phyloP scores from a whole-genome alignment of 345 rosid species.

The Citrus unshiu region DNA sequence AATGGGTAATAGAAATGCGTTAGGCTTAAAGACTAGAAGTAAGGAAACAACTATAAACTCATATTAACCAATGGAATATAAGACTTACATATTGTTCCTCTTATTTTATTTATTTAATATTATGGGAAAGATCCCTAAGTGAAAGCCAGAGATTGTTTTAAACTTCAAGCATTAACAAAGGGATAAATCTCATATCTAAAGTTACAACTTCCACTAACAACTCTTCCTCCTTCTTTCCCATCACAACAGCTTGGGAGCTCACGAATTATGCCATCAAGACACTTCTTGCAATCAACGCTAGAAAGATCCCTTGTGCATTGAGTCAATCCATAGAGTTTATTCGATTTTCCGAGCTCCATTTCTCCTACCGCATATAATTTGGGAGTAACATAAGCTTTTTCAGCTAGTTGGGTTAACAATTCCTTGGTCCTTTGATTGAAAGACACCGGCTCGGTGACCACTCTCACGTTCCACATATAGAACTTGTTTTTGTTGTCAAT shows the following conservation, averaged over 20 bases:
- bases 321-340: conserved; percentile 48
- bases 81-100: too few species aligned
- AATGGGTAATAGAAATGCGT: too few species aligned
- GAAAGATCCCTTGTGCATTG: conserved; percentile 66
- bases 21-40: too few species aligned
- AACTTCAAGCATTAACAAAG: conserved; percentile 25
- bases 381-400: conserved; percentile 16
- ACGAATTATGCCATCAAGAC: conserved; percentile 34
- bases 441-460: conserved; percentile 33
- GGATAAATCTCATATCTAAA: conserved; percentile 47
- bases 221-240: conserved; percentile 46
- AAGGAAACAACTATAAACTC: too few species aligned
- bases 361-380: conserved; percentile 49
- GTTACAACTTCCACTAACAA: conserved; percentile 45
- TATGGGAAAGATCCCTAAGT: neutral
- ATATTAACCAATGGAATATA: too few species aligned
- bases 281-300: conserved; percentile 26
- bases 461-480: conserved; percentile 29
- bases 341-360: conserved; percentile 14
- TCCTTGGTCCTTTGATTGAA: conserved; percentile 45
- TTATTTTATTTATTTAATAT: neutral
- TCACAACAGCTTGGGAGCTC: conserved; percentile 47
- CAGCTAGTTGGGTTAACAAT: conserved; percentile 33
- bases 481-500: conserved; percentile 41
- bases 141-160: neutral